Evolutionary conservation across 257 asterid genomes (phyloP).

Genomic region (Marsdenia floribunda): DNA sequence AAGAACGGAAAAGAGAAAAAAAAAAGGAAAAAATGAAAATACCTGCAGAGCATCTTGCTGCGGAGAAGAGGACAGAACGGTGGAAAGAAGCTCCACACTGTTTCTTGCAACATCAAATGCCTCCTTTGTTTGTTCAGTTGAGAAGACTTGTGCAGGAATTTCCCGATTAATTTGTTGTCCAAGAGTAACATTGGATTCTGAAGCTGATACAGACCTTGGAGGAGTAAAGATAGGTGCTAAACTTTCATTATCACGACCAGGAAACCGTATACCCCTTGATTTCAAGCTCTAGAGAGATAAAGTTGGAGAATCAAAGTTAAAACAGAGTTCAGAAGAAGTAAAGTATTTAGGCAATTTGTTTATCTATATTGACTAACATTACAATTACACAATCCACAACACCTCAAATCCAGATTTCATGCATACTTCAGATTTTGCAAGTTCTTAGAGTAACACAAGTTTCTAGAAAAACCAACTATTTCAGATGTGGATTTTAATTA

Average conservation of each 20-base stretch:
- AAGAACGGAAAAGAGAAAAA: not conserved
- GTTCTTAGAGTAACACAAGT: too few species aligned
- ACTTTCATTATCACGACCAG: conserved; percentile 95
- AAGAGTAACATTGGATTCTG: conserved; percentile 45
- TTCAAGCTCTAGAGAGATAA: conserved; percentile 54
- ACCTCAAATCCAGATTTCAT: not conserved
- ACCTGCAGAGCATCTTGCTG: conserved; percentile 95
- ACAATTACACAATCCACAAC: not conserved
- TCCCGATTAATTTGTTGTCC: conserved; percentile 55
- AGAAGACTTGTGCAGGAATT: conserved; percentile 51
- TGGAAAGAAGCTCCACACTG: conserved; percentile 85
- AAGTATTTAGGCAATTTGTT: not conserved
- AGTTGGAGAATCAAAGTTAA: not conserved
- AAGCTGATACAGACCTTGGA: conserved; percentile 59
- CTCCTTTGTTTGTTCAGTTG: conserved; percentile 89
- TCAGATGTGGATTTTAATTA: not conserved
- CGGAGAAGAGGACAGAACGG: conserved; percentile 95
- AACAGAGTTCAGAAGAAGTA: conserved; percentile 2
- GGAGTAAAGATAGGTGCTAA: conserved; percentile 96
- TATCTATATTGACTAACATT: not conserved
- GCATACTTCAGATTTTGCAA: not conserved
- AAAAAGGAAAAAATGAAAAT: not conserved
- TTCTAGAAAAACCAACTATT: too few species aligned
- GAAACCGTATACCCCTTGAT: conserved; percentile 92
- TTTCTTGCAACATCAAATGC: conserved; percentile 96